Base-by-base conservation (phyloP, 768 basidiomycete species). In the Collybia sp. region DNA sequence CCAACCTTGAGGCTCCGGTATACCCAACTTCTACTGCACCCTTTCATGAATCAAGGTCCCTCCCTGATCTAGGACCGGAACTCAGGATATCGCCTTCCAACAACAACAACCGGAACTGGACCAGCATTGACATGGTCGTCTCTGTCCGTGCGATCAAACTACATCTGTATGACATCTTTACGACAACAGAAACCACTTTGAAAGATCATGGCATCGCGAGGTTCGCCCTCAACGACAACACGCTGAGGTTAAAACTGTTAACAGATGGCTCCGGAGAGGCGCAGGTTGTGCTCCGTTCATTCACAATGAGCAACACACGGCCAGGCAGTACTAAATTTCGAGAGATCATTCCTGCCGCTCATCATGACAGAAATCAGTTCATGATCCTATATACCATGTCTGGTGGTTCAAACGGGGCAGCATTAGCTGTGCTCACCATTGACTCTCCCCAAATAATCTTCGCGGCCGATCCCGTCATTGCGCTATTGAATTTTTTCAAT, bases 371-470 rank as follows among this genome's bases (percentile, higher is more conserved):
- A 42, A 93, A 94, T 49, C 92, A 96, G 57, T 86, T 98, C 59
- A 96, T 95, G 90, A 60, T 96, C 13, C 76, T 96, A 30, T 97
- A 89, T 63, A 89, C 89, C 2, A 77, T 77, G 53, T 75, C 91
- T 10, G 83, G 85, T 12, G 82, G 81, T 1, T 36, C 59, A 8
- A 68, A 74, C 42, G 60, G 67, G 16, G 71, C 82, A 32, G 72
- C 88, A 3, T 71, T 92, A n/a, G 85, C 83, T 5, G 76, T 98
- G 46, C 69, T 95, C 30, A 92, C 90, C 1, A 73, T 99, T 20
- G 96, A 99, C 58, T 92, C 91, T 16, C 96, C 96, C 5, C 81
- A 86, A 58, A 73, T 98, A 55, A 88, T 98, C 47, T 89, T 99
- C 57, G 85, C 95, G 1, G 73, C 95, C 15, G 92, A 97, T 50